phyloP scores from a whole-genome alignment of 2,329 filamentous ascomycete genomes.

The Phaeosphaeriaceae sp. region DNA sequence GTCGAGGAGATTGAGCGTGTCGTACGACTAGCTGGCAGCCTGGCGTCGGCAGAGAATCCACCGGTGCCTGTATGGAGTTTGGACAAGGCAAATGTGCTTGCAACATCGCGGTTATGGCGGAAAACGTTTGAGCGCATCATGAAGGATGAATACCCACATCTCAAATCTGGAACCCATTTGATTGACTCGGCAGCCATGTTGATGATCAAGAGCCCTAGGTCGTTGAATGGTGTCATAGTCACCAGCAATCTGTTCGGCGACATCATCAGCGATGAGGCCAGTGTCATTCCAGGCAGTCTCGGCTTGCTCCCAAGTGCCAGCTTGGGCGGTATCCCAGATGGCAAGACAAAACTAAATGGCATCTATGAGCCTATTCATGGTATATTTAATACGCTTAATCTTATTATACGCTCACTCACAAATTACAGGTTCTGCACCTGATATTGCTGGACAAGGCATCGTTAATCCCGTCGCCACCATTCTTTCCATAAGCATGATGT shows the following conservation, averaged over 20 bases:
- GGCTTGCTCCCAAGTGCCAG: slow-evolving; percentile 88
- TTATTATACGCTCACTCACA: slow-evolving; percentile 16
- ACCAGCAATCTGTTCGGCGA: slow-evolving; percentile 96
- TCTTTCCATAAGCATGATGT: slow-evolving; percentile 92
- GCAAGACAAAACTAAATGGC: slow-evolving; percentile 83
- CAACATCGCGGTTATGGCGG: slow-evolving; percentile 87
- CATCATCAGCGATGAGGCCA: slow-evolving; percentile 94
- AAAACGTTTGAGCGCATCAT: slow-evolving; percentile 86
- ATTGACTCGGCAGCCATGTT: slow-evolving; percentile 98
- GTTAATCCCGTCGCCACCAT: slow-evolving; percentile 94
- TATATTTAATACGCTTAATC: slow-evolving; percentile 50
- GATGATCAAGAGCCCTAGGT: slow-evolving; percentile 90
- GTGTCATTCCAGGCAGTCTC: slow-evolving; percentile 89
- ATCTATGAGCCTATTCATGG: slow-evolving; percentile 99
- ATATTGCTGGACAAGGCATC: slow-evolving; percentile 89
- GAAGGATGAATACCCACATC: slow-evolving; percentile 84
- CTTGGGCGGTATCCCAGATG: slow-evolving; percentile 84
- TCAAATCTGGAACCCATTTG: slow-evolving; percentile 85
- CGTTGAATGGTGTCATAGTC: slow-evolving; percentile 87
- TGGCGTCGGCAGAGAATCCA: slow-evolving; percentile 78
- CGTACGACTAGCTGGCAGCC: slow-evolving; percentile 77
- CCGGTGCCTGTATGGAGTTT: slow-evolving; percentile 82
- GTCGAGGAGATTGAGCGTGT: slow-evolving; percentile 87
- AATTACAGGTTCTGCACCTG: slow-evolving; percentile 77
- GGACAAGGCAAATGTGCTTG: slow-evolving; percentile 97